Base-by-base conservation (phyloP, 2,329 filamentous ascomycete genomes). In the Davidsoniella australis region DNA sequence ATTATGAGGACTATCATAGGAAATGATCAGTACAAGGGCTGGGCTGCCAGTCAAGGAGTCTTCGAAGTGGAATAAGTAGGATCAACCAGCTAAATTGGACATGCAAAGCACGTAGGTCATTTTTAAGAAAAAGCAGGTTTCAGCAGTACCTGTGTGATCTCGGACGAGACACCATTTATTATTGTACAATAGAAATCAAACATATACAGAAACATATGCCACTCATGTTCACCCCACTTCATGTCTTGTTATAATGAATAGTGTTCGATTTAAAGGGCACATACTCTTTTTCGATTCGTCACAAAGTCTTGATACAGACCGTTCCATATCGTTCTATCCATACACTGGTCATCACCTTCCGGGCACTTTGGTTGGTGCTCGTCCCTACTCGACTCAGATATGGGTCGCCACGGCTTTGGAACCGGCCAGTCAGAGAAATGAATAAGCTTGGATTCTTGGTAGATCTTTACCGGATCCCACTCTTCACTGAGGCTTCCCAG, bases 381-480 rank as follows among this genome's bases (percentile, higher is more conserved):
- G 5, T 51, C 17, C 6, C 54, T 48, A 0, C 51, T 10, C 0
- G 45, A 33, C 0, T 56, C 50, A 2, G 50, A 17, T 1, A 54
- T 54, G 0, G 36, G 57, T 63, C 56, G 51, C 69, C 69, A 72
- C 0, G 69, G 69, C 50, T 84, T 84, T 0, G 80, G 77, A 29
- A 56, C 41, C 2, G 57, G 57, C 54, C 55, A 58, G 29, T 58
- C 56, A 1, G 55, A 57, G 45, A 58, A 58, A 26, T 58, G 57
- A 2, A 83, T 64, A n/a, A 79, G 66, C 55, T 79, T 81, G 10
- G 77, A 75, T 57, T 80, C 75, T 37, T 68, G 67, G 52, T 71
- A 64, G 2, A 69, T 66, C 39, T 55, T 52, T n/a, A 62, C 57
- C 0, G 77, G 67, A 57, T 80, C 71, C 75, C 77, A 82, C 14